Percentiles rank a stretch among this genome's conserved stretches.
These are phyloP conservation scores for Xylariomycetidae sp. DNA, from an alignment of 2,329 filamentous ascomycete genomes.

Conservation along the genomic window DNA sequence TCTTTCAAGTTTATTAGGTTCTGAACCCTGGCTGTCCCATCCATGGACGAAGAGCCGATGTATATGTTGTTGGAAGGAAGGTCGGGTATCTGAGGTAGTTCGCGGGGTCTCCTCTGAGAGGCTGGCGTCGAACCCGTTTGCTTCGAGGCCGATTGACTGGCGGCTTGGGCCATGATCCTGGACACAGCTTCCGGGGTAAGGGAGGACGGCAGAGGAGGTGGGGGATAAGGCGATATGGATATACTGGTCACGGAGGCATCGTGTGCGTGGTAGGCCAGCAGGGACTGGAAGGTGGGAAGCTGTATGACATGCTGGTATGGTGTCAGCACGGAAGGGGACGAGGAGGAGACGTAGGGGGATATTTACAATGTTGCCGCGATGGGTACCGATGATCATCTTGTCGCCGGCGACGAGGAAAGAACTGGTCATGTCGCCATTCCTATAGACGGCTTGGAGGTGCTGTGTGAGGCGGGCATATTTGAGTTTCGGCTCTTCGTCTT, in stretches of 20 bases:
- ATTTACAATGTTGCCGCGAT: conserved; percentile 91
- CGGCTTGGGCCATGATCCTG: conserved; percentile 29
- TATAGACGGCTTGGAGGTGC: conserved; percentile 73
- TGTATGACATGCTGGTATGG: conserved; percentile 61
- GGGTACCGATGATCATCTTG: conserved; percentile 95
- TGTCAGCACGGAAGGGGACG: neutral
- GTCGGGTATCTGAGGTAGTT: conserved; percentile 56
- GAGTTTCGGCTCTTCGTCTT: conserved; percentile 88
- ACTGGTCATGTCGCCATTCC: conserved; percentile 92
- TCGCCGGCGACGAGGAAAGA: conserved; percentile 85
- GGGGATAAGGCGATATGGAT: conserved; percentile 82
- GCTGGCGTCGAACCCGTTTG: conserved; percentile 41
- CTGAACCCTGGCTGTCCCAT: conserved; percentile 90
- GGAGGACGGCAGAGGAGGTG: conserved; percentile 48
- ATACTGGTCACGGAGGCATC: conserved; percentile 84
- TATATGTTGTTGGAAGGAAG: conserved; percentile 87
- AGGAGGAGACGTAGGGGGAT: conserved; percentile 8
- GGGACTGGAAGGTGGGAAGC: conserved; percentile 70
- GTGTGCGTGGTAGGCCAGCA: conserved; percentile 88
- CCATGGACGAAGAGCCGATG: conserved; percentile 88
- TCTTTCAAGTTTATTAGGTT: conserved; percentile 84
- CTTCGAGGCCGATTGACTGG: conserved; percentile 29
- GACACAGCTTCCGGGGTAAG: conserved; percentile 35
- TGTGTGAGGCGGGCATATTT: conserved; percentile 88
- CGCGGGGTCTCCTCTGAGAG: conserved; percentile 22